phyloP scores from a whole-genome alignment of 2,329 filamentous ascomycete species.

The Metarhizium robertsii region DNA sequence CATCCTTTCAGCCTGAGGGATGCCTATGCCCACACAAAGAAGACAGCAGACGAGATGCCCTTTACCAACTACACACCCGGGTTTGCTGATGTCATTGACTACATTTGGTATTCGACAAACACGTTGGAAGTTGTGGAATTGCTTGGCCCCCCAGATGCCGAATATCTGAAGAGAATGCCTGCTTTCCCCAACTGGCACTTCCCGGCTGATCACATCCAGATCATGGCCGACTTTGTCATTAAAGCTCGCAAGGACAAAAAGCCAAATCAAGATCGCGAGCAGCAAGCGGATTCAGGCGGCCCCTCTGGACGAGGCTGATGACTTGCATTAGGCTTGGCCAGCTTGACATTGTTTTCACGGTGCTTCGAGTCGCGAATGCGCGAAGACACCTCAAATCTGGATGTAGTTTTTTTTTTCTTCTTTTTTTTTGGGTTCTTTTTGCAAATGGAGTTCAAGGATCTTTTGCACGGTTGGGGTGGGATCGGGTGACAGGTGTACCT shows the following conservation, averaged over 20 bases:
- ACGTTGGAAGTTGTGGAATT: conserved; percentile 74
- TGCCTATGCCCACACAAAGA: conserved; percentile 72
- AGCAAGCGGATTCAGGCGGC: conserved; percentile 45
- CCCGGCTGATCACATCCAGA: conserved; percentile 83
- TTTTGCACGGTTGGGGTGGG: conserved; percentile 10
- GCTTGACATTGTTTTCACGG: conserved; percentile 4
- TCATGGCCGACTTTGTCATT: conserved; percentile 83
- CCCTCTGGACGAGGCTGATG: conserved; percentile 20
- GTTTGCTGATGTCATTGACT: conserved; percentile 90
- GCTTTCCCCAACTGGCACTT: conserved; percentile 94
- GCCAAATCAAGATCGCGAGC: conserved; percentile 49
- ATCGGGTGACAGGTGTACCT: conserved; percentile 7
- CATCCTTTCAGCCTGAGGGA: conserved; percentile 93
- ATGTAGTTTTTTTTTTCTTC: conserved; percentile 24
- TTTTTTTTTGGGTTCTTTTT: conserved; percentile 26
- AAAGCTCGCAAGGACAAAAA: conserved; percentile 81
- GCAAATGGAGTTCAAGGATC: conserved; percentile 28
- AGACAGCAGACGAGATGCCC: conserved; percentile 72
- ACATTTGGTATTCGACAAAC: conserved; percentile 96
- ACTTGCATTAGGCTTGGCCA: background rate
- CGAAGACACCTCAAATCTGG: conserved; percentile 20
- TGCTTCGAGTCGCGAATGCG: background rate
- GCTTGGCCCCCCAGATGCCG: conserved; percentile 76
- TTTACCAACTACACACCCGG: conserved; percentile 96
- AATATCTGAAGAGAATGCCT: conserved; percentile 77